Base-by-base conservation (phyloP, 352 stramenopile genomes). In the Blastocystis hominis region DNA sequence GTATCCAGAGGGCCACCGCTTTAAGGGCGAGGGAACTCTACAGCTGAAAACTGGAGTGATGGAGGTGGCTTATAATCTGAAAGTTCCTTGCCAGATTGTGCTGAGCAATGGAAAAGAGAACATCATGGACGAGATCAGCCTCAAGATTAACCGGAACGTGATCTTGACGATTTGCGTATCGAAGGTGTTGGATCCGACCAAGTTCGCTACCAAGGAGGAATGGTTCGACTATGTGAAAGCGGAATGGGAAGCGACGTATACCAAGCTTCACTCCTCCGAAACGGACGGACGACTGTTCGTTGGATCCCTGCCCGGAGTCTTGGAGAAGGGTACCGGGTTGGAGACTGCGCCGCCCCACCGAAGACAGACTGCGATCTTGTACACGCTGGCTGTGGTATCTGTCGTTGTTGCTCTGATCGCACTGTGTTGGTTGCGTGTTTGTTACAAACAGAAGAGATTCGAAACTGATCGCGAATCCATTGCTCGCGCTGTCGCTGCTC, bases 1-100 rank as follows among this genome's bases (percentile, higher is more conserved):
- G 17, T 87, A 87, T 77, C 77, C 77, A 17, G 77, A 87, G 44
- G 77, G 77, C 34, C 77, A 87, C n/a, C 77, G 77, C n/a, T 87
- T 63, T 36, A 75, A 87, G 36, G 77, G 66, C 24, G 61, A 75
- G 44, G 77, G 77, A 13, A 66, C 62, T 17, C 42, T 87, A 5
- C 38, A 59, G 5, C 20, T 87, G 46, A 87, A 87, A 34, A 87
- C 77, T 13, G 77, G 77, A 46, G 77, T 87, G 53, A 87, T 87
- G 77, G 77, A 87, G 75, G 77, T 87, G 36, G 77, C 77, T 5
- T 87, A 87, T 42, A 87, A 87, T 46, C 61, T 87, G 9, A 54
- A 56, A 3, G 47, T 54, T 24, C 77, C 77, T 3, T 66, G 62
- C 34, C 77, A 87, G 47, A 78, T 75, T 64, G 77, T 87, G 34